Evolutionary conservation across 2,329 filamentous ascomycete genomes (phyloP).

Genomic region (Tolypocladium ovalisporum): DNA sequence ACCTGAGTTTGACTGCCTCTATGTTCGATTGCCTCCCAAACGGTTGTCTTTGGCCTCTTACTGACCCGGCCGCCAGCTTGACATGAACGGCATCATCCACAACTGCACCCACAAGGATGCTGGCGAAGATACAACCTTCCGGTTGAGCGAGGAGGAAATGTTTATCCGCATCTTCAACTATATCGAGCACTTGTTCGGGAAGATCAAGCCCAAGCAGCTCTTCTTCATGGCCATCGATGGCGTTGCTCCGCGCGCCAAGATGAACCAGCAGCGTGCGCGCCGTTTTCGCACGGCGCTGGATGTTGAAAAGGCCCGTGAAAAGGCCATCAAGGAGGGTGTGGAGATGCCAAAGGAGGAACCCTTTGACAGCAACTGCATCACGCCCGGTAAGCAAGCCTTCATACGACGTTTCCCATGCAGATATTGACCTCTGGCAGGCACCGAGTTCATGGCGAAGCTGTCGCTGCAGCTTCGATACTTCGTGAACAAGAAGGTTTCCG

Average conservation of each 20-base stretch:
- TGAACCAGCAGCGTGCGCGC: constrained; percentile 96
- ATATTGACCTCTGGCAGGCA: constrained; percentile 33
- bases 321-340: constrained; percentile 78
- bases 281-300: constrained; percentile 93
- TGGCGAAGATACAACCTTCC: constrained; percentile 74
- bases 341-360: constrained; percentile 92
- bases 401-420: too few relatives aligned
- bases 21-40: constrained; percentile 39
- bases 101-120: constrained; percentile 98
- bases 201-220: constrained; percentile 95
- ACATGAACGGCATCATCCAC: constrained; percentile 99
- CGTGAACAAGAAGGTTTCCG: constrained; percentile 95
- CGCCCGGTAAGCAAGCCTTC: constrained; percentile 49
- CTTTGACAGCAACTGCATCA: constrained; percentile 99
- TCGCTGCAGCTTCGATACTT: constrained; percentile 95
- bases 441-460: constrained; percentile 95
- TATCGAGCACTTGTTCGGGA: constrained; percentile 96
- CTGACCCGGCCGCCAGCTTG: constrained; percentile 41
- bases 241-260: constrained; percentile 94
- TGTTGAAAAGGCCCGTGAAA: constrained; percentile 78
- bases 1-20: constrained; percentile 96
- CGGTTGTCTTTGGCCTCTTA: not conserved
- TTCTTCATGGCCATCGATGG: constrained; percentile 99
- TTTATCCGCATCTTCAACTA: constrained; percentile 99
- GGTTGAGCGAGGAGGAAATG: constrained; percentile 96